Percentiles rank a stretch among this genome's conserved stretches.
These are phyloP conservation scores for Talaromyces sp. DNA, from an alignment of 2,329 filamentous ascomycete species.

Conservation along the genomic window DNA sequence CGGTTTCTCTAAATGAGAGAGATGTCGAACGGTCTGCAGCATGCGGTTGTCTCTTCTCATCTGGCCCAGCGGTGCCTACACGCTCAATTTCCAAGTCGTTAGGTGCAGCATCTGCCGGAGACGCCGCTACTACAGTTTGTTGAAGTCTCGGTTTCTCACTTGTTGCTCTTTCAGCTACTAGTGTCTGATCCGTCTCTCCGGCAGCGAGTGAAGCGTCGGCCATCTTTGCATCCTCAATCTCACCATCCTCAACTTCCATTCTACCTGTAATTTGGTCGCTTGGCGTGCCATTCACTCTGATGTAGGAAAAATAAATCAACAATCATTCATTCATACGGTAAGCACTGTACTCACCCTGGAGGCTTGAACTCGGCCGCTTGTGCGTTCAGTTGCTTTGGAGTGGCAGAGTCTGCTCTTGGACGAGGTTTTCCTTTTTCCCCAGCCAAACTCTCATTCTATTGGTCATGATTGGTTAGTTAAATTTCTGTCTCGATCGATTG, in stretches of 20 bases:
- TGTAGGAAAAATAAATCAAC: constrained; percentile 13
- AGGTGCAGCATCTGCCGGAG: background rate
- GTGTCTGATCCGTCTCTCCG: background rate
- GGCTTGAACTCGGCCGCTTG: constrained; percentile 42
- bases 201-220: constrained; percentile 26
- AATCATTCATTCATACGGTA: background rate
- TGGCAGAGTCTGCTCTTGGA: constrained; percentile 28
- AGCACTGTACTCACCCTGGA: constrained; percentile 28
- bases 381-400: constrained; percentile 39
- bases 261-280: constrained; percentile 27
- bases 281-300: constrained; percentile 28
- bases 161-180: background rate
- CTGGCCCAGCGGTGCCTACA: background rate
- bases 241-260: constrained; percentile 43
- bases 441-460: constrained; percentile 26
- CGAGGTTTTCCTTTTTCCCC: constrained; percentile 28
- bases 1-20: constrained; percentile 9
- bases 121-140: background rate
- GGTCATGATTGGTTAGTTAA: background rate
- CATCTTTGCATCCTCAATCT: constrained; percentile 47
- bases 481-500: no score
- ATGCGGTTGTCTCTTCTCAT: background rate
- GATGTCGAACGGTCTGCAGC: background rate
- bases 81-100: background rate
- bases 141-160: background rate